Conservation (phyloP, 257 asterid species). For the Orobanche coerulescens region DNA sequence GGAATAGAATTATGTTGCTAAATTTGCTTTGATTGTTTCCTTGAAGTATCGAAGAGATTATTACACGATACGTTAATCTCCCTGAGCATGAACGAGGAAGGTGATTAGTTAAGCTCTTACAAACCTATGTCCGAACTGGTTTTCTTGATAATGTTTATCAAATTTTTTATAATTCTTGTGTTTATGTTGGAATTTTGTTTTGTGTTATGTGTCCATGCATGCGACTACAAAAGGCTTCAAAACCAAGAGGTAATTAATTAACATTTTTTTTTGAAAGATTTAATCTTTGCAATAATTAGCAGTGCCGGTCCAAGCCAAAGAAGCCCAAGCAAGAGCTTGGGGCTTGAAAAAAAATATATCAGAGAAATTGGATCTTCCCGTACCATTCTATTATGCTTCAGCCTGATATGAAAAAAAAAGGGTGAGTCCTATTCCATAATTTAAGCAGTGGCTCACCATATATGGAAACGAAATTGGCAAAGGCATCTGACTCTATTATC, state of each 20-base stretch:
- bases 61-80: conserved; percentile 62
- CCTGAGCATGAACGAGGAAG: conserved; percentile 89
- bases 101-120: conserved; percentile 25
- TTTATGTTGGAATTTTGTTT: neutral
- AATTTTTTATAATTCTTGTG: neutral
- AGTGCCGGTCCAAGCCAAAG: too few relatives aligned
- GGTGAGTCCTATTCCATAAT: too few relatives aligned
- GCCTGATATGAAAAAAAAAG: too few relatives aligned
- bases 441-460: too few relatives aligned
- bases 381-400: too few relatives aligned
- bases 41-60: conserved; percentile 65
- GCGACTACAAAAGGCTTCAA: conserved; percentile 56
- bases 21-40: neutral
- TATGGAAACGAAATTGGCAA: too few relatives aligned
- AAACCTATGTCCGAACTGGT: too few relatives aligned
- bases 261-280: neutral
- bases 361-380: too few relatives aligned
- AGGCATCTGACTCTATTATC: too few relatives aligned
- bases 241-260: conserved; percentile 73
- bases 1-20: neutral
- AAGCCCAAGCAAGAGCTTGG: too few relatives aligned
- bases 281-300: too few relatives aligned
- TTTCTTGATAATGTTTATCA: neutral
- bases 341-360: too few relatives aligned
- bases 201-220: conserved; percentile 27